Base-by-base conservation (phyloP, 192 early-diverging fungal species). In the Coemansia nantahalensis region DNA sequence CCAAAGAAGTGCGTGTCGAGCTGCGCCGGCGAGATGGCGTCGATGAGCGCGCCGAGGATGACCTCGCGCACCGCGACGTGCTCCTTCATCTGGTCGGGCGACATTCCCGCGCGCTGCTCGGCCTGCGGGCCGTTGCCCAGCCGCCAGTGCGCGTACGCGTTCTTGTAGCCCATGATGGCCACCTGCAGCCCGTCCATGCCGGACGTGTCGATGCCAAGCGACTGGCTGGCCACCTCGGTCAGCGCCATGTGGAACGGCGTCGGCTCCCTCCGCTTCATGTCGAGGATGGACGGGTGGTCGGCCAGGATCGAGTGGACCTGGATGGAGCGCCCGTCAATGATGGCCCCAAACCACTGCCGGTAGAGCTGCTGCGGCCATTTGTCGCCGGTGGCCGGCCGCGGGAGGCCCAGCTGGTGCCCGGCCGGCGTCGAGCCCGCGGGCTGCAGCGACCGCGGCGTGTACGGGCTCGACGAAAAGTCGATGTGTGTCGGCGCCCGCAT, bases 151-250 rank as follows among this genome's bases (percentile, higher is more conserved):
- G 74, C 74, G 26, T 77, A 77, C 1, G 74, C 74, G 48, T 77
- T 77, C 39, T 77, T 77, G 56, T 70, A 76, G 4, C 65, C 71
- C 72, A 79, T 76, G 18, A 79, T 70, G 30, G 78, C 72, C 13
- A 79, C 64, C 47, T 79, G 78, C 33, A 79, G 57, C n/a, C 67
- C 78, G 23, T 79, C 78, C 78, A 79, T 79, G 19, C 68, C 68
- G 6, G 78, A 56, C 14, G 78, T 79, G 55, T 79, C 78, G 45
- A 71, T 75, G 2, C 78, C 78, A 4, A 79, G 63, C 59, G 57
- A 79, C 19, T 64, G 61, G 44, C 62, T 71, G 28, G 78, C 78
- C 33, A 70, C 66, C 8, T 56, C 63, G 6, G 68, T 63, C 36
- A 79, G 59, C n/a, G 67, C 64, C 56, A 59, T 64, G 41, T 70